Evolutionary conservation across 768 basidiomycete genomes (phyloP), one percentile per base, ranked within the genome.

Genomic region (Kwoniella botswanensis): DNA sequence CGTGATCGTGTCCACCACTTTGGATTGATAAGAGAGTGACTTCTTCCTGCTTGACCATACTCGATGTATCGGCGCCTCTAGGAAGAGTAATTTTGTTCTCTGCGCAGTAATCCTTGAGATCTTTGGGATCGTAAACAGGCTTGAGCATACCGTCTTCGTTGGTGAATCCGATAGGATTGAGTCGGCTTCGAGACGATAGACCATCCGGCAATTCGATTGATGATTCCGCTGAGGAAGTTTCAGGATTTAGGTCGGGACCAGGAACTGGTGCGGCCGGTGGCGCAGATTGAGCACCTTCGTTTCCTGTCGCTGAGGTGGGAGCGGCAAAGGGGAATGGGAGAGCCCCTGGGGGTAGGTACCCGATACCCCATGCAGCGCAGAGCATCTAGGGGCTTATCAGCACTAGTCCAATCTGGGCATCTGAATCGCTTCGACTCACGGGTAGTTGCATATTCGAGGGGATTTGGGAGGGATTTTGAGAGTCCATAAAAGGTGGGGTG

Each of bases 1-100:
- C 26, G 7, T 57, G n/a, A 44, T 70, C 72, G 54, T 74, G 72
- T 29, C 72, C 69, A 17, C 72, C 72, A 35, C 52, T 74, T 21
- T 26, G 41, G 52, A 71, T 57, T 54, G 73, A 63, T 50, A 68
- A 52, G 13, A 71, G 59, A 3, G 60, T 55, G n/a, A 68, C 53
- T 22, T 59, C 29, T 17, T 68, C 60, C 5, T 29, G 46, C 18
- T 13, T 22, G 22, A 50, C 12, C 21, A 6, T 41, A 11, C 26
- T 42, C 2, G 17, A 7, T 54, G 52, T 17, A 44, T 50, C 22
- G 3, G 52, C 26, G 7, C 12, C 29, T 21, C 41, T 56, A 13
- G 58, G 60, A 6, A 62, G 62, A 6, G 50, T 18, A 15, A 68
- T 50, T 2, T 69, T 72, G 15, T 65, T n/a, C 46, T 71, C 69